Percentiles rank a stretch among this genome's conserved stretches.
phyloP scores from a whole-genome alignment of 176 grass and related monocot genomes.

The Aegilops longissima region DNA sequence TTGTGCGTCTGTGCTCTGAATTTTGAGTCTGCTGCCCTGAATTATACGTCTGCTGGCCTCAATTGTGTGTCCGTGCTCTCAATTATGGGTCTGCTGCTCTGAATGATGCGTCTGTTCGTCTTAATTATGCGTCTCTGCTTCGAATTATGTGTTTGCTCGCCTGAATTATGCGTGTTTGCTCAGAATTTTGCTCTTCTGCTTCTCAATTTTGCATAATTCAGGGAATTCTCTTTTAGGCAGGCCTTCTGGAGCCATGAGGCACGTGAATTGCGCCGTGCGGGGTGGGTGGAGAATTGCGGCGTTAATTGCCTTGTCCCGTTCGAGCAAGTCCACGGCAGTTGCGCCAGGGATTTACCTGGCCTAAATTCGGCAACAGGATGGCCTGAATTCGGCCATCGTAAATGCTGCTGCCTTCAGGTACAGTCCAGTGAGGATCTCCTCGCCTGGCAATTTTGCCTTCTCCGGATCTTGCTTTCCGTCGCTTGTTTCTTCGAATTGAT shows the following conservation, averaged over 20 bases:
- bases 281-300: neutral
- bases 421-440: neutral
- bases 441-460: neutral
- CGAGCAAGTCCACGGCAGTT: neutral
- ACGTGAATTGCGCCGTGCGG: neutral
- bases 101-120: neutral
- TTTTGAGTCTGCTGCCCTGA: neutral
- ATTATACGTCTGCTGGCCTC: neutral
- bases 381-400: constrained; percentile 16
- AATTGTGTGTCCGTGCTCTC: neutral
- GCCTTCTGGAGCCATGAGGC: neutral
- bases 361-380: constrained; percentile 17
- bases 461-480: constrained; percentile 25
- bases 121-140: neutral
- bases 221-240: no score
- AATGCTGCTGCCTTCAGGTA: neutral
- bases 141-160: neutral
- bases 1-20: neutral
- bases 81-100: neutral
- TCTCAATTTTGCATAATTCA: neutral
- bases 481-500: neutral
- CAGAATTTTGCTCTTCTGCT: neutral
- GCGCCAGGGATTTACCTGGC: neutral
- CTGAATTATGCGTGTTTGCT: neutral
- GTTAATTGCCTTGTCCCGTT: neutral